Conservation (phyloP, 768 basidiomycete genomes). For the Boletus reticulatus region DNA sequence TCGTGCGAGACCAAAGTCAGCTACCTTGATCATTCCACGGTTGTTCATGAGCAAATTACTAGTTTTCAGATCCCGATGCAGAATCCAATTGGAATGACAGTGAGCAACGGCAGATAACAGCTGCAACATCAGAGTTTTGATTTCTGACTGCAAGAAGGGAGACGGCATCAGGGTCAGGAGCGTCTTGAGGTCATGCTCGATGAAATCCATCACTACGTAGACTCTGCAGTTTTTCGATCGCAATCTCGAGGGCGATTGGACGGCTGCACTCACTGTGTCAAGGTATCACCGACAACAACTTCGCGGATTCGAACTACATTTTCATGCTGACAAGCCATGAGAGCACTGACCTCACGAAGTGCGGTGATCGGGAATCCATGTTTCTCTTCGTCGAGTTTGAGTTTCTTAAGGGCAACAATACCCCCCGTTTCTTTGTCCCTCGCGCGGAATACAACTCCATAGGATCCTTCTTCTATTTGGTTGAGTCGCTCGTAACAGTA, state of each 20-base stretch:
- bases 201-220: slow-evolving; percentile 99
- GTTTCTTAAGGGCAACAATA: slow-evolving; percentile 95
- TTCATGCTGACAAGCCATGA: slow-evolving; percentile 92
- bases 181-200: slow-evolving; percentile 98
- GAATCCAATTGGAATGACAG: slow-evolving; percentile 96
- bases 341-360: slow-evolving; percentile 90
- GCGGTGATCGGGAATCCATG: slow-evolving; percentile 98
- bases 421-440: slow-evolving; percentile 92
- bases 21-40: slow-evolving; percentile 96
- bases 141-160: slow-evolving; percentile 95
- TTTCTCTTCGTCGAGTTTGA: slow-evolving; percentile 98
- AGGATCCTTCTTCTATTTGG: slow-evolving; percentile 98
- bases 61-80: slow-evolving; percentile 96
- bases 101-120: slow-evolving; percentile 89
- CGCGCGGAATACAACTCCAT: slow-evolving; percentile 97
- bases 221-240: slow-evolving; percentile 55
- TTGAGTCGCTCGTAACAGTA: slow-evolving; percentile 93
- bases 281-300: slow-evolving; percentile 96
- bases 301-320: slow-evolving; percentile 97
- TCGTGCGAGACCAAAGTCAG: slow-evolving; percentile 95
- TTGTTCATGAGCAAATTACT: slow-evolving; percentile 99
- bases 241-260: slow-evolving; percentile 2
- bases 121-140: slow-evolving; percentile 95
- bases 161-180: slow-evolving; percentile 92
- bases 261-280: slow-evolving; percentile 86